These are phyloP conservation scores for Pleoardoris graminearum DNA, from an alignment of 2,329 filamentous ascomycete species.

Conservation along the genomic window DNA sequence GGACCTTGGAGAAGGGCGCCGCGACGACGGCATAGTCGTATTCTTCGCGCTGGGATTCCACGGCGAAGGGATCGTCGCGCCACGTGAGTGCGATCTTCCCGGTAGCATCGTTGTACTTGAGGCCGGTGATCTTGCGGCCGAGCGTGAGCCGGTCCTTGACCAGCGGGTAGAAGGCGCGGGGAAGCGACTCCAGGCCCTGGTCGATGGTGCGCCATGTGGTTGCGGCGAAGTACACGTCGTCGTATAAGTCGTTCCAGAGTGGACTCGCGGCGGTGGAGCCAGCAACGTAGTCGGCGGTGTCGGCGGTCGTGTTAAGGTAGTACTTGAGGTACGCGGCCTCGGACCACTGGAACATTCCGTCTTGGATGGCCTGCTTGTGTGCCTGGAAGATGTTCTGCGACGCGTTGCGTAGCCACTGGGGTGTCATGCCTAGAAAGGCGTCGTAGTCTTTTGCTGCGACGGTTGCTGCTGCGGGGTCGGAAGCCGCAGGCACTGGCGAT, in stretches of 20 bases:
- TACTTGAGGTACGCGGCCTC: slow-evolving; percentile 66
- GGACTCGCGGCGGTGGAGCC: slow-evolving; percentile 49
- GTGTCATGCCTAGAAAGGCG: slow-evolving; percentile 23
- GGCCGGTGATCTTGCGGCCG: slow-evolving; percentile 60
- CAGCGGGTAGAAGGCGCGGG: slow-evolving; percentile 64
- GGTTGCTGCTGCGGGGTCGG: slow-evolving; percentile 24
- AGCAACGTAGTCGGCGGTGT: slow-evolving; percentile 53
- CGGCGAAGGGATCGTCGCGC: slow-evolving; percentile 52
- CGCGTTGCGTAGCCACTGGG: slow-evolving; percentile 45
- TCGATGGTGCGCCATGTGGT: slow-evolving; percentile 68
- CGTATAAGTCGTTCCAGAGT: slow-evolving; percentile 56
- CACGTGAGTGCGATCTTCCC: slow-evolving; percentile 63
- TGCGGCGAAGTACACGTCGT: slow-evolving; percentile 60
- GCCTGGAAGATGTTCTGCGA: slow-evolving; percentile 54
- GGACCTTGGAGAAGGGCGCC: slow-evolving; percentile 66
- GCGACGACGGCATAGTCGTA: slow-evolving; percentile 71
- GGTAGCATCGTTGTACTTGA: slow-evolving; percentile 56
- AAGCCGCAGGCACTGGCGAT: slow-evolving; percentile 17
- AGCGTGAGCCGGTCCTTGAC: slow-evolving; percentile 62
- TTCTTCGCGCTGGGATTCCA: slow-evolving; percentile 51
- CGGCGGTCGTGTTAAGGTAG: slow-evolving; percentile 59
- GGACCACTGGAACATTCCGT: slow-evolving; percentile 65
- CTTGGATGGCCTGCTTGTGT: slow-evolving; percentile 58
- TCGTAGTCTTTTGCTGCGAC: slow-evolving; percentile 25
- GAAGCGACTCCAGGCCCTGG: slow-evolving; percentile 62